phyloP scores from a whole-genome alignment of 1,284 basidiomycete species.

The Leccinum solheimii region DNA sequence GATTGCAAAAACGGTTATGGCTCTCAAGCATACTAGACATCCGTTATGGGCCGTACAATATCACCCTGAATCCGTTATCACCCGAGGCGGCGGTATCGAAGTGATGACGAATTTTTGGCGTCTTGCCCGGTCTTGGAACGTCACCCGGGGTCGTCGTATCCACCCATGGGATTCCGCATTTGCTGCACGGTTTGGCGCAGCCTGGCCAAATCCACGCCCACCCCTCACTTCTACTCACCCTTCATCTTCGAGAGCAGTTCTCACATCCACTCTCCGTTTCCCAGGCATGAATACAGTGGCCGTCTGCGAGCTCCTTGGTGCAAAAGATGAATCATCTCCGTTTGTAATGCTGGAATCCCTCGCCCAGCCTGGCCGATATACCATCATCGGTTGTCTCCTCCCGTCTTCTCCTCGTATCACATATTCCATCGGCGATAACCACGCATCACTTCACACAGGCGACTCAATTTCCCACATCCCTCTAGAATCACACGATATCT shows the following conservation, averaged over 20 bases:
- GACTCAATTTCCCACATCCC: slow-evolving; percentile 33
- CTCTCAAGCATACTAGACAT: slow-evolving; percentile 57
- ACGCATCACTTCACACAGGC: slow-evolving; percentile 44
- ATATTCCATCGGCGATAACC: slow-evolving; percentile 52
- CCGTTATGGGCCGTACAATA: slow-evolving; percentile 97
- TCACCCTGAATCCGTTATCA: slow-evolving; percentile 86
- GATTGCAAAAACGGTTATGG: slow-evolving; percentile 71
- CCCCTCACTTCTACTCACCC: slow-evolving; percentile 25
- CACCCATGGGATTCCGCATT: slow-evolving; percentile 43
- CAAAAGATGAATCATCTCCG: slow-evolving; percentile 53
- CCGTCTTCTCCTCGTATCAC: slow-evolving; percentile 55
- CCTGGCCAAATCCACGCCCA: slow-evolving; percentile 54
- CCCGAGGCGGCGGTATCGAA: slow-evolving; percentile 58
- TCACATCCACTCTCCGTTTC: slow-evolving; percentile 43
- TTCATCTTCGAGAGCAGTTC: slow-evolving; percentile 33
- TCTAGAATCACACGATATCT: slow-evolving; percentile 53
- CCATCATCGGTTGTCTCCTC: slow-evolving; percentile 63
- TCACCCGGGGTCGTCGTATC: slow-evolving; percentile 37
- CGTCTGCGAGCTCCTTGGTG: slow-evolving; percentile 64
- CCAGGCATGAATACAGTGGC: slow-evolving; percentile 43
- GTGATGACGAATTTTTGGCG: slow-evolving; percentile 74
- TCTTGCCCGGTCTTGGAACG: slow-evolving; percentile 58
- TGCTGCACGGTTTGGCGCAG: slow-evolving; percentile 41
- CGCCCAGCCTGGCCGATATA: slow-evolving; percentile 68
- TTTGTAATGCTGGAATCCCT: slow-evolving; percentile 76